Conservation (phyloP, 2,329 filamentous ascomycete genomes). For the Fusarium xyrophilum region DNA sequence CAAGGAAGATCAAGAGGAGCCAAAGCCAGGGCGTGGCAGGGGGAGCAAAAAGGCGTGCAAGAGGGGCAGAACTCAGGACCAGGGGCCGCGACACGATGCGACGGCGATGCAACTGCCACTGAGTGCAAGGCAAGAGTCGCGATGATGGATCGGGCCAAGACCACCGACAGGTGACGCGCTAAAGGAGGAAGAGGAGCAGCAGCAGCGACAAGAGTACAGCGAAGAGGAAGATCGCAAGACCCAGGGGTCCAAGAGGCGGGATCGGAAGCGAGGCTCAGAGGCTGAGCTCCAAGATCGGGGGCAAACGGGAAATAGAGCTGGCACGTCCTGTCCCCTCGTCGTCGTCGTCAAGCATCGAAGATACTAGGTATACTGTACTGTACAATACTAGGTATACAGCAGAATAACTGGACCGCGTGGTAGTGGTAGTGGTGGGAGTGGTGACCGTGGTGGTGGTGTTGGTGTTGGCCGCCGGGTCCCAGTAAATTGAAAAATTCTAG, state of each 20-base stretch:
- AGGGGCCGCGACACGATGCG: conserved; percentile 39
- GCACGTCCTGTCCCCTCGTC: conserved; percentile 5
- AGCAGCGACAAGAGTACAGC: neutral
- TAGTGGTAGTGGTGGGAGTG: conserved; percentile 37
- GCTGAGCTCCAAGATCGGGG: conserved; percentile 22
- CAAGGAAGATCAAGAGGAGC: conserved; percentile 41
- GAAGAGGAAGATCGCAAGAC: conserved; percentile 8
- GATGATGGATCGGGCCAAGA: conserved; percentile 36
- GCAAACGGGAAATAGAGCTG: conserved; percentile 27
- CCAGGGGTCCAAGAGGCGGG: conserved; percentile 29
- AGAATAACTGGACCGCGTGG: conserved; percentile 32
- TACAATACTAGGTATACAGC: conserved; percentile 2
- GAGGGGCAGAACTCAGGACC: conserved; percentile 38
- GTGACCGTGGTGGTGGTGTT: conserved; percentile 38
- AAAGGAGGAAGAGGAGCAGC: neutral
- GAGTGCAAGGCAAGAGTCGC: conserved; percentile 25
- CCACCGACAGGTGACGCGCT: conserved; percentile 23
- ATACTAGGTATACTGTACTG: conserved; percentile 8
- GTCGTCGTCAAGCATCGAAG: conserved; percentile 32
- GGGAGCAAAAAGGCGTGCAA: conserved; percentile 33
- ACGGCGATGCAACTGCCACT: conserved; percentile 31
- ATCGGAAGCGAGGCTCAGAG: conserved; percentile 30
- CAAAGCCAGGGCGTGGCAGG: conserved; percentile 39
- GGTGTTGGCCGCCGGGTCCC: conserved; percentile 27
- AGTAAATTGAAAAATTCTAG: conserved; percentile 36